Conservation (phyloP, 805 yeast genomes). For the Ogataea minuta region DNA sequence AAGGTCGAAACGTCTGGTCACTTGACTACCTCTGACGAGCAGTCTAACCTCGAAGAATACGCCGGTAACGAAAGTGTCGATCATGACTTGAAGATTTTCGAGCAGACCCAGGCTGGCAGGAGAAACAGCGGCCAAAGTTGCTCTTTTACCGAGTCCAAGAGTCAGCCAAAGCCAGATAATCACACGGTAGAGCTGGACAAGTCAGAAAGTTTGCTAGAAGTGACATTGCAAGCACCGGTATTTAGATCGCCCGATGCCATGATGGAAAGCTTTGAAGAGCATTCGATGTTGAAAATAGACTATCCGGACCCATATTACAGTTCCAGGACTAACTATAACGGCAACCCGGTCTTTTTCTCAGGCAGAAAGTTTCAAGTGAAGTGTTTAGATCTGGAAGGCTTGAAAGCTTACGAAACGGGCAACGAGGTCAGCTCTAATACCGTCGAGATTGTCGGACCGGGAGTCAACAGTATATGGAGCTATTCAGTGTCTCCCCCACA, state of each 20-base stretch:
- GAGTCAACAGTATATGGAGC: conserved; percentile 38
- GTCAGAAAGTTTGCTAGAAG: conserved; percentile 14
- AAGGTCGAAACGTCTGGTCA: background rate
- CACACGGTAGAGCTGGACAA: background rate
- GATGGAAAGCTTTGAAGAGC: conserved; percentile 38
- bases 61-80: conserved; percentile 7
- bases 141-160: background rate
- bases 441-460: background rate
- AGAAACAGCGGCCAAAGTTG: background rate
- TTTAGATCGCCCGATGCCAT: conserved; percentile 17
- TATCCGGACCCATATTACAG: conserved; percentile 67
- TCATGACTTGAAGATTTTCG: conserved; percentile 10
- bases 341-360: conserved; percentile 59
- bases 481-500: conserved; percentile 51
- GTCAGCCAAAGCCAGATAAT: background rate
- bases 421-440: conserved; percentile 8
- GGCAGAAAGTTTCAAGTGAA: conserved; percentile 56
- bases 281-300: conserved; percentile 49
- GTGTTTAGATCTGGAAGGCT: conserved; percentile 36
- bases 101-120: conserved; percentile 5
- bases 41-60: background rate
- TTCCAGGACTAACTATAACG: conserved; percentile 48
- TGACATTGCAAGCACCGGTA: conserved; percentile 20
- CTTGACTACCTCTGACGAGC: background rate
- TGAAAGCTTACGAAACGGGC: conserved; percentile 11